phyloP scores from a whole-genome alignment of 2,329 filamentous ascomycete species.

The Alternaria triticimaculans region DNA sequence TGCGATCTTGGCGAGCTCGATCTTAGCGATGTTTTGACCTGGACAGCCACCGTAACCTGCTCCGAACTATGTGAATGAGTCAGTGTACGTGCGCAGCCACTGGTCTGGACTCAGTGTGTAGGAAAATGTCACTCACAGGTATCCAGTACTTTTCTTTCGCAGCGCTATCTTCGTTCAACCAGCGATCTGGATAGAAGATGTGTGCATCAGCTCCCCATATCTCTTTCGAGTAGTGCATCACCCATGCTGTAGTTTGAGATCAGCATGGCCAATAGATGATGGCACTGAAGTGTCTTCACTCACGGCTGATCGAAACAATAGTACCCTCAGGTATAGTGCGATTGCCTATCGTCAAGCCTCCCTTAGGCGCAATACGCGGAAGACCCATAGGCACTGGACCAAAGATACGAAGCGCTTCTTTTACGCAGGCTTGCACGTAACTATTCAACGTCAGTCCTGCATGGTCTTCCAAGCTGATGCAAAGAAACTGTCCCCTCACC shows the following conservation, averaged over 20 bases:
- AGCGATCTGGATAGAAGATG: neutral
- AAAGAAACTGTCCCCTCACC: neutral
- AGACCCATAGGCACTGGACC: constrained; percentile 38
- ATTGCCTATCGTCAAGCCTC: constrained; percentile 38
- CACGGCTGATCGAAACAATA: neutral
- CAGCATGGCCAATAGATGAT: neutral
- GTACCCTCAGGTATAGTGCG: neutral
- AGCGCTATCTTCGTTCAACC: neutral
- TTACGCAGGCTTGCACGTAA: constrained; percentile 23
- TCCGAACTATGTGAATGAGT: constrained; percentile 35
- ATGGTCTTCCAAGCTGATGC: too few species aligned
- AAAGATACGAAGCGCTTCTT: constrained; percentile 49
- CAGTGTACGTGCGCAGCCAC: neutral
- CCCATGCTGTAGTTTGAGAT: neutral
- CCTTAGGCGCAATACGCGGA: constrained; percentile 37
- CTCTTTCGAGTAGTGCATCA: neutral
- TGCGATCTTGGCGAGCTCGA: constrained; percentile 47
- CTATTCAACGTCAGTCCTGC: neutral
- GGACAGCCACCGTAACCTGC: constrained; percentile 48
- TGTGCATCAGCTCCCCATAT: neutral
- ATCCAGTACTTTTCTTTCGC: neutral
- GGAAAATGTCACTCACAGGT: neutral
- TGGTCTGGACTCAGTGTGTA: rapidly evolving
- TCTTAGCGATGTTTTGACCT: constrained; percentile 45
- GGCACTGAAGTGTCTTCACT: neutral